phyloP scores from a whole-genome alignment of 805 yeast genomes.

The Saturnispora sekii region DNA sequence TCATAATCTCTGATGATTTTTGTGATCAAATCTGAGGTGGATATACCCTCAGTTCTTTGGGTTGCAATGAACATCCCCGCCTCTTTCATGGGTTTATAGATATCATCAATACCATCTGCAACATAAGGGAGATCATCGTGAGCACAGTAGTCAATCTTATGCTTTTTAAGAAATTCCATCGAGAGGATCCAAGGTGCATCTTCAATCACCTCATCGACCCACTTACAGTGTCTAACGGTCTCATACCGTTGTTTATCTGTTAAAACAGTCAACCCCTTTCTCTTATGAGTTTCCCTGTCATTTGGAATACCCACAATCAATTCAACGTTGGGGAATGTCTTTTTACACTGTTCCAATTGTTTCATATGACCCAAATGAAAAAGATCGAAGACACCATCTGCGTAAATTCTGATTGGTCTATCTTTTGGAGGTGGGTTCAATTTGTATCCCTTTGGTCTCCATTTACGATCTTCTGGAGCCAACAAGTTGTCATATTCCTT shows the following conservation, averaged over 20 bases:
- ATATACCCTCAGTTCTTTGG: slow-evolving; percentile 93
- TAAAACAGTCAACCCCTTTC: slow-evolving; percentile 89
- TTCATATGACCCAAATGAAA: slow-evolving; percentile 98
- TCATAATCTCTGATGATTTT: slow-evolving; percentile 93
- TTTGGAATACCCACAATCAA: slow-evolving; percentile 89
- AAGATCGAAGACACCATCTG: slow-evolving; percentile 96
- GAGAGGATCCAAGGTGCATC: slow-evolving; percentile 95
- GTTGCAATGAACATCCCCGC: slow-evolving; percentile 87
- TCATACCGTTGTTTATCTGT: slow-evolving; percentile 84
- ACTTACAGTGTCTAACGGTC: slow-evolving; percentile 82
- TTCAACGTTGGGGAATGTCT: slow-evolving; percentile 74
- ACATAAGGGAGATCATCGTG: slow-evolving; percentile 97
- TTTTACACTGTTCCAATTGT: slow-evolving; percentile 94
- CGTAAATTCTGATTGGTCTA: slow-evolving; percentile 87
- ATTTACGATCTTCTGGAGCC: slow-evolving; percentile 64
- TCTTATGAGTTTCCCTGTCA: slow-evolving; percentile 81
- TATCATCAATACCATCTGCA: slow-evolving; percentile 80
- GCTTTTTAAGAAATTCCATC: slow-evolving; percentile 65
- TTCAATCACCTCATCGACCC: slow-evolving; percentile 97
- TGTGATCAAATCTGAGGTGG: slow-evolving; percentile 93
- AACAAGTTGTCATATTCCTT: slow-evolving; percentile 49
- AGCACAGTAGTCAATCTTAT: slow-evolving; percentile 90
- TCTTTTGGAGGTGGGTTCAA: slow-evolving; percentile 78
- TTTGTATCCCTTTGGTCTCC: slow-evolving; percentile 68
- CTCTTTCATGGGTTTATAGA: slow-evolving; percentile 85